Conservation (phyloP, 129 eudicot species). For the Artemisia annua region DNA sequence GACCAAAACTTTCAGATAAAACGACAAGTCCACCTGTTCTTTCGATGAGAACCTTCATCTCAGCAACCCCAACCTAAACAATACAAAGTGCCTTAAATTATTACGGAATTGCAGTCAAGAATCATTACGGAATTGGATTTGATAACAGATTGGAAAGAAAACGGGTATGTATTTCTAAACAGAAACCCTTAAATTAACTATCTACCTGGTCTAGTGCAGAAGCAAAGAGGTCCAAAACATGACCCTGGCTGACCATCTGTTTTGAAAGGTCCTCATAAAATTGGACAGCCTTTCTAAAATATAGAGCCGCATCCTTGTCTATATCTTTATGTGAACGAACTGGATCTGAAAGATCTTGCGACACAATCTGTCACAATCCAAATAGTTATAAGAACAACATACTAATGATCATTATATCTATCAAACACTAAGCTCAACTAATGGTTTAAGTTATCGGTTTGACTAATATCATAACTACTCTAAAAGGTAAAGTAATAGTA, state of each 20-base stretch:
- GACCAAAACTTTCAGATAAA: conserved; percentile 20
- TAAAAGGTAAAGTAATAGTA: neutral
- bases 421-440: neutral
- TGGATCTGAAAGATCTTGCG: conserved; percentile 79
- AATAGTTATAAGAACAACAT: neutral
- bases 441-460: neutral
- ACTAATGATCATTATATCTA: neutral
- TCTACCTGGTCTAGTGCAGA: conserved; percentile 22
- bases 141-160: too few species aligned
- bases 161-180: too few species aligned
- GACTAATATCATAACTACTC: neutral
- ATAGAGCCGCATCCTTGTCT: conserved; percentile 81
- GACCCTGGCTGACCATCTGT: conserved; percentile 23
- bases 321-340: conserved; percentile 90
- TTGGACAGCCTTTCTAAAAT: conserved; percentile 36
- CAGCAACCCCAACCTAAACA: conserved; percentile 20
- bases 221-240: conserved; percentile 22
- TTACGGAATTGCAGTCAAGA: neutral
- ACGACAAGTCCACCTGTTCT: conserved; percentile 18
- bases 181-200: neutral
- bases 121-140: too few species aligned
- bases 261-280: conserved; percentile 19
- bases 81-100: neutral
- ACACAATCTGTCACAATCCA: conserved; percentile 55
- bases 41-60: conserved; percentile 15